Evolutionary conservation across 495 filamentous ascomycete genomes (phyloP).

Genomic region (Entonaema liquescens): DNA sequence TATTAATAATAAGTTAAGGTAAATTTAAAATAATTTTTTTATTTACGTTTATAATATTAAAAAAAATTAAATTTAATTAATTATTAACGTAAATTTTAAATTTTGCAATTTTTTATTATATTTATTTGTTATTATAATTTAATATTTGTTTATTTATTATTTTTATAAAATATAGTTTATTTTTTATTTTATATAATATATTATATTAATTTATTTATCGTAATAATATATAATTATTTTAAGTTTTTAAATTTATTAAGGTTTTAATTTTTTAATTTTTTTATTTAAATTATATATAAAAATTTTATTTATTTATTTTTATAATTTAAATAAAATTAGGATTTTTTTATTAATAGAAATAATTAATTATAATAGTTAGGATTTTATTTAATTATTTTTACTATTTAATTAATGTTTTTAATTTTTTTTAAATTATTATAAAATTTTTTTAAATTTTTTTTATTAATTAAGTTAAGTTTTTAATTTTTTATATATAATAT

Average conservation of each 20-base stretch:
- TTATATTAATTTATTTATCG: neutral
- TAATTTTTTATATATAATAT: neutral
- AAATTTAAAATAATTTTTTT: neutral
- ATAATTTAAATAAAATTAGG: neutral
- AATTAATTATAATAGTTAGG: neutral
- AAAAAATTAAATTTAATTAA: neutral
- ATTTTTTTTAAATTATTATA: neutral
- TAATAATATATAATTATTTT: neutral
- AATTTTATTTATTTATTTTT: neutral
- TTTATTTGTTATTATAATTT: neutral
- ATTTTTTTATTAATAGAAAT: neutral
- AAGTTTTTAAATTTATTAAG: neutral
- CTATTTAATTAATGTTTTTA: neutral
- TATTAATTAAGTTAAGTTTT: neutral
- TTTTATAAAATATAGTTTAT: neutral
- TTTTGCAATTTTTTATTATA: neutral
- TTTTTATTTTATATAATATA: neutral
- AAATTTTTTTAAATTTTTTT: neutral
- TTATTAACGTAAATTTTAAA: neutral
- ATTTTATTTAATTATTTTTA: neutral
- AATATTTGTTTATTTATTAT: neutral
- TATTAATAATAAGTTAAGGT: neutral
- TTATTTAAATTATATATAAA: neutral
- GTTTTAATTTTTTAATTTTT: neutral
- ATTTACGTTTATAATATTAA: neutral